phyloP scores from a whole-genome alignment of 495 filamentous ascomycete species.

The Podospora didyma region DNA sequence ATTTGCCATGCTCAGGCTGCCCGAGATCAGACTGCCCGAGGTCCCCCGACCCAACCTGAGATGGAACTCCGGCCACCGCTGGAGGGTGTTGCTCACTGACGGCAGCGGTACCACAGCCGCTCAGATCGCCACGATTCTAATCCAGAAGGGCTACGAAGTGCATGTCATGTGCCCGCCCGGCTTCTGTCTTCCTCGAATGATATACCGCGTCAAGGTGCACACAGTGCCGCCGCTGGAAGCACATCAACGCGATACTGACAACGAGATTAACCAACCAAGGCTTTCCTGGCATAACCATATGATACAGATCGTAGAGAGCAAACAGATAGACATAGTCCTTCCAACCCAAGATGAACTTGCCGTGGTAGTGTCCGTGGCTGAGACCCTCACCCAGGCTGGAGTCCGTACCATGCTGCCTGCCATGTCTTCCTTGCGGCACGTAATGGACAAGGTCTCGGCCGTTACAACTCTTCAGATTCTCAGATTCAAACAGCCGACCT shows the following conservation, averaged over 20 bases:
- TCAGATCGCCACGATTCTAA: conserved; percentile 2
- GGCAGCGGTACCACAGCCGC: background rate
- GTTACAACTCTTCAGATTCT: too few relatives aligned
- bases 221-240: too few relatives aligned
- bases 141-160: background rate
- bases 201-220: too few relatives aligned
- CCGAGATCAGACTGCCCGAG: too few relatives aligned
- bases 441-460: too few relatives aligned
- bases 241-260: background rate
- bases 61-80: background rate
- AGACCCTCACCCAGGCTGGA: too few relatives aligned
- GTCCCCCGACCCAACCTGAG: background rate
- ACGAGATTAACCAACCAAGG: too few relatives aligned
- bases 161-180: conserved; percentile 2
- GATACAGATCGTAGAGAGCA: background rate
- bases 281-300: background rate
- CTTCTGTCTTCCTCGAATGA: too few relatives aligned
- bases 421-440: background rate
- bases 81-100: conserved; percentile 3
- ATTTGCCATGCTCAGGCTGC: too few relatives aligned
- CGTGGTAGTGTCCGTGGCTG: background rate
- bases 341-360: conserved; percentile 3
- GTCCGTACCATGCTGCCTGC: background rate
- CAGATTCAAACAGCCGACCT: too few relatives aligned
- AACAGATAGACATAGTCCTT: conserved; percentile 5